Evolutionary conservation across 140 eudicot species (phyloP).

Genomic region (Cichorium intybus): DNA sequence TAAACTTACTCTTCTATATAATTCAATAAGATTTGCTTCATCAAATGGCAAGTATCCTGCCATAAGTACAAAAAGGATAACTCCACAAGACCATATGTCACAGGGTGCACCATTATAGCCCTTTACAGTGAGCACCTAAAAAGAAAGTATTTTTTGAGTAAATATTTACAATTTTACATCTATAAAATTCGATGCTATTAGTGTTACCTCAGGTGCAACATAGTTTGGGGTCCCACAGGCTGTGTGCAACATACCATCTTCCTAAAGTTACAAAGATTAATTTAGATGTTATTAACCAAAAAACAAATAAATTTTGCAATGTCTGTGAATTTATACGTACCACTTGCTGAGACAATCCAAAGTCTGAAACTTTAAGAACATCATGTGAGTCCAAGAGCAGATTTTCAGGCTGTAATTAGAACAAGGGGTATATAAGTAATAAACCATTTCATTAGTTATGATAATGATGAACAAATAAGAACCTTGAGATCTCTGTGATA

Average conservation of each 20-base stretch:
- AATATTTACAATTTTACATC: background rate
- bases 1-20: slow-evolving; percentile 66
- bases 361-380: slow-evolving; percentile 83
- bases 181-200: slow-evolving; percentile 6
- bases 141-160: background rate
- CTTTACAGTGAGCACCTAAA: slow-evolving; percentile 75
- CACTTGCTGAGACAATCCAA: slow-evolving; percentile 92
- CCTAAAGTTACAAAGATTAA: slow-evolving; percentile 41
- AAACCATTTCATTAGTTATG: background rate
- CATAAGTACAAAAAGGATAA: slow-evolving; percentile 90
- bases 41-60: slow-evolving; percentile 96
- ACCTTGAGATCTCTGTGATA: slow-evolving; percentile 97
- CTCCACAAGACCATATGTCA: slow-evolving; percentile 97
- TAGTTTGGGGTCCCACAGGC: slow-evolving; percentile 97
- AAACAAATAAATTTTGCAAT: background rate
- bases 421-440: background rate
- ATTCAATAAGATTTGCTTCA: slow-evolving; percentile 64
- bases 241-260: slow-evolving; percentile 84
- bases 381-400: slow-evolving; percentile 75
- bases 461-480: background rate
- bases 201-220: slow-evolving; percentile 93
- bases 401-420: slow-evolving; percentile 74
- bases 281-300: background rate
- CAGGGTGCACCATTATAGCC: slow-evolving; percentile 89
- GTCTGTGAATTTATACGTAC: slow-evolving; percentile 25